Conservation (phyloP, 2,329 filamentous ascomycete species). For the Penicillium sp. region DNA sequence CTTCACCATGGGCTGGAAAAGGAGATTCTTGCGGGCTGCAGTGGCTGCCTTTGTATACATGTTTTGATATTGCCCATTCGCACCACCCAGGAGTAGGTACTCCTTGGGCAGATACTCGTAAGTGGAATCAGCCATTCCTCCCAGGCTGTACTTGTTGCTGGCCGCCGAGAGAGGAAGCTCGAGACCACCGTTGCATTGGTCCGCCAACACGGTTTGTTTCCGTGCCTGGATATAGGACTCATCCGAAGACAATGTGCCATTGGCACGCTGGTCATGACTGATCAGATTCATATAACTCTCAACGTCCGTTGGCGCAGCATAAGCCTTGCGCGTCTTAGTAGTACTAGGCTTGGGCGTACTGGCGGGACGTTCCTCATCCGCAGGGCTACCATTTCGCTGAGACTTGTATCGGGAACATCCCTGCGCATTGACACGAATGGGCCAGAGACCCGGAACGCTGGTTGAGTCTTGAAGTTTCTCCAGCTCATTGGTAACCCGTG, state of each 20-base stretch:
- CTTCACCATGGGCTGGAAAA: conserved; percentile 50
- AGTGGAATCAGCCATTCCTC: conserved; percentile 50
- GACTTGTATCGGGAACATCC: conserved; percentile 64
- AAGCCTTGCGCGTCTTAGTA: conserved; percentile 5
- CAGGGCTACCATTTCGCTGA: conserved; percentile 15
- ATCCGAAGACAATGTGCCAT: conserved; percentile 19
- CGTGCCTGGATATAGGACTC: conserved; percentile 5
- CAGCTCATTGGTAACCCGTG: conserved; percentile 79
- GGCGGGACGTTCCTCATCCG: conserved; percentile 7
- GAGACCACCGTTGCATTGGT: conserved; percentile 44
- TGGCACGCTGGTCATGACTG: conserved; percentile 27
- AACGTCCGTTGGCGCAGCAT: conserved; percentile 22
- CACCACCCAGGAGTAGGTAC: conserved; percentile 49
- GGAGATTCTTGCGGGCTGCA: conserved; percentile 41
- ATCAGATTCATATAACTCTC: conserved; percentile 29
- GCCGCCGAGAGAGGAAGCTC: conserved; percentile 33
- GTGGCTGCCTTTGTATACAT: conserved; percentile 48
- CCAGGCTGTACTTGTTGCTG: conserved; percentile 45
- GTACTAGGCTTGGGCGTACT: conserved; percentile 3
- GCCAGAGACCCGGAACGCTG: conserved; percentile 76
- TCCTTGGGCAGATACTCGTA: conserved; percentile 57
- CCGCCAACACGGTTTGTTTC: conserved; percentile 12
- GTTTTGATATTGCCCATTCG: conserved; percentile 43
- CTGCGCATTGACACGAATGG: conserved; percentile 73
- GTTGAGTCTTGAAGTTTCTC: conserved; percentile 73